A percentile compares a stretch with the other conserved stretches of the same genome.
Conservation (phyloP, 2,329 filamentous ascomycete species). For the Fragosphaeria purpurea region DNA sequence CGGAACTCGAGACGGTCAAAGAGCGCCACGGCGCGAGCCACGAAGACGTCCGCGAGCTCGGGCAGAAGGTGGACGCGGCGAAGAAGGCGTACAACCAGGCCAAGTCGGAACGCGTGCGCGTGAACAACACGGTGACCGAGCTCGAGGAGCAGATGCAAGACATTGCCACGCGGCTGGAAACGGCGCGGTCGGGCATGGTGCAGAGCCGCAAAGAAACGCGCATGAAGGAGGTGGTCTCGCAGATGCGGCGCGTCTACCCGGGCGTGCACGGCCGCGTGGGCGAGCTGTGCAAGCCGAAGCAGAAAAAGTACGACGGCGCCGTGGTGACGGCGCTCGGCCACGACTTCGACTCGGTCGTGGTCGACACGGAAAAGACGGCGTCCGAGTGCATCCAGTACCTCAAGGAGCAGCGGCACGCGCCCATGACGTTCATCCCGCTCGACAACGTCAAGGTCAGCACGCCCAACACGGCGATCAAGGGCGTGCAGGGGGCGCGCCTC, state of each 20-base stretch:
- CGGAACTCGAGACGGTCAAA: conserved; percentile 58
- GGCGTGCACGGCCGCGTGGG: conserved; percentile 85
- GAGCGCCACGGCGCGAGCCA: conserved; percentile 58
- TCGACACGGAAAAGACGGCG: conserved; percentile 89
- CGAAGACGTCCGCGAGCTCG: conserved; percentile 54
- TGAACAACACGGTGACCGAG: conserved; percentile 74
- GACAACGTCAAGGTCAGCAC: conserved; percentile 96
- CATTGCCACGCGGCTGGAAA: conserved; percentile 67
- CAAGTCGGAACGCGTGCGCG: conserved; percentile 71
- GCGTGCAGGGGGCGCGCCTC: conserved; percentile 72
- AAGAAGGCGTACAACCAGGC: conserved; percentile 84
- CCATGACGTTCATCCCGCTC: conserved; percentile 89
- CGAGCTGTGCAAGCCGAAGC: conserved; percentile 88
- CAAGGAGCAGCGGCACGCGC: conserved; percentile 76
- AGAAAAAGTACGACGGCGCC: conserved; percentile 92
- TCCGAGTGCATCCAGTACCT: conserved; percentile 91
- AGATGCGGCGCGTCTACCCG: conserved; percentile 81
- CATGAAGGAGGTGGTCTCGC: conserved; percentile 72
- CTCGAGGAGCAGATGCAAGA: conserved; percentile 86
- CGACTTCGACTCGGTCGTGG: conserved; percentile 88
- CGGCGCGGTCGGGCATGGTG: conserved; percentile 74
- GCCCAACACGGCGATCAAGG: conserved; percentile 82
- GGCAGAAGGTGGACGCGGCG: conserved; percentile 70
- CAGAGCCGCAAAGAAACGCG: conserved; percentile 74
- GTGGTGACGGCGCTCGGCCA: conserved; percentile 85